These are phyloP conservation scores for Aspergillus luchuensis DNA, from an alignment of 2,329 filamentous ascomycete genomes.

Conservation along the genomic window DNA sequence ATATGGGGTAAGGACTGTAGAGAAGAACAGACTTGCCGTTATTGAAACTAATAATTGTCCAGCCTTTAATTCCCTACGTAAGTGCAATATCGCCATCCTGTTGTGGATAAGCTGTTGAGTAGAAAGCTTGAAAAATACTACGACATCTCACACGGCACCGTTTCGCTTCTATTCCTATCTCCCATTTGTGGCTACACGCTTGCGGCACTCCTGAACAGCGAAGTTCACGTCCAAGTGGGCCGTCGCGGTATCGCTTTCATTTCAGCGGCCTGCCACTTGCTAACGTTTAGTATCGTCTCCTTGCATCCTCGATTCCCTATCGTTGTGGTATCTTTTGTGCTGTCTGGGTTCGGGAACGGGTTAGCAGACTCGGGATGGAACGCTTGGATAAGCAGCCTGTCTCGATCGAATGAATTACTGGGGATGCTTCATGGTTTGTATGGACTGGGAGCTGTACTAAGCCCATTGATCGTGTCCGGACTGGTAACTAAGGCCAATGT, in stretches of 20 bases:
- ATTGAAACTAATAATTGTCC: neutral
- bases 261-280: constrained; percentile 54
- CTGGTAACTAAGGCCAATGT: constrained; percentile 66
- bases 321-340: constrained; percentile 43
- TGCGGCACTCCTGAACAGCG: constrained; percentile 50
- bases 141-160: constrained; percentile 49
- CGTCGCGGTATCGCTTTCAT: constrained; percentile 72
- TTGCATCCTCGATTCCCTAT: constrained; percentile 47
- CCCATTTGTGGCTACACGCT: constrained; percentile 51
- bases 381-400: constrained; percentile 70
- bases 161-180: constrained; percentile 53
- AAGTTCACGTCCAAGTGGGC: constrained; percentile 52
- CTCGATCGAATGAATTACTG: constrained; percentile 70
- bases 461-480: constrained; percentile 70
- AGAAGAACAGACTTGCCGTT: neutral
- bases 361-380: constrained; percentile 59
- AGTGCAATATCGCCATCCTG: constrained; percentile 22
- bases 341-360: constrained; percentile 47
- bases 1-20: constrained; percentile 53
- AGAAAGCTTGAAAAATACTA: constrained; percentile 51
- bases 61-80: constrained; percentile 55
- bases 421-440: constrained; percentile 75
- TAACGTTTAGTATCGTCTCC: constrained; percentile 41
- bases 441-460: constrained; percentile 69
- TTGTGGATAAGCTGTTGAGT: neutral